A percentile compares a stretch with the other conserved stretches of the same genome.
Conservation (phyloP, 306 rosid genomes). For the Prunus mume region DNA sequence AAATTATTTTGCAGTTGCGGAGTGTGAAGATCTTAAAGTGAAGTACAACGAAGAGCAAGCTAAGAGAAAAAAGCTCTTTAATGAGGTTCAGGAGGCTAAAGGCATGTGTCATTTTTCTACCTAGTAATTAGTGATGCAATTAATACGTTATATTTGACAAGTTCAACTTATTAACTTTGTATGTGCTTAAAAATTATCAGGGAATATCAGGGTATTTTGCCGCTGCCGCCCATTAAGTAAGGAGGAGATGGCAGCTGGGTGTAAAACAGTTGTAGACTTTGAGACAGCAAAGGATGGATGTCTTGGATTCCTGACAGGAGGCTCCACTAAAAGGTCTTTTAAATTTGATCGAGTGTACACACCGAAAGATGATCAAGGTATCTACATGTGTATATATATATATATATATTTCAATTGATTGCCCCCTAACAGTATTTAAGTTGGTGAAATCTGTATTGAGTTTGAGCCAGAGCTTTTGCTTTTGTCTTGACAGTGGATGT, state of each 20-base stretch:
- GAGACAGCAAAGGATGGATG: constrained; percentile 82
- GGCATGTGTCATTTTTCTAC: constrained; percentile 37
- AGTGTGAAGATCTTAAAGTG: constrained; percentile 84
- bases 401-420: constrained; percentile 14
- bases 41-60: constrained; percentile 78
- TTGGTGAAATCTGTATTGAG: background rate
- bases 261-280: constrained; percentile 65
- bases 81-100: constrained; percentile 91
- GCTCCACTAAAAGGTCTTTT: constrained; percentile 61
- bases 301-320: constrained; percentile 59
- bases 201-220: constrained; percentile 85
- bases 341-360: constrained; percentile 80
- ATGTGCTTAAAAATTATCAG: constrained; percentile 31
- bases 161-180: background rate
- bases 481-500: constrained; percentile 67
- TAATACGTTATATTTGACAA: constrained; percentile 9
- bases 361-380: constrained; percentile 85
- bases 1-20: constrained; percentile 53
- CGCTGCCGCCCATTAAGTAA: constrained; percentile 87
- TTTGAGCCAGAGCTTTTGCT: constrained; percentile 13
- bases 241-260: constrained; percentile 54
- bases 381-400: background rate
- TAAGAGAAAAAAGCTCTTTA: constrained; percentile 72
- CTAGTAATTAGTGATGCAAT: background rate
- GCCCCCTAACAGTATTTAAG: background rate